These are phyloP conservation scores for Reticulascus tulasneorum DNA, from an alignment of 2,329 filamentous ascomycete species.

Conservation along the genomic window DNA sequence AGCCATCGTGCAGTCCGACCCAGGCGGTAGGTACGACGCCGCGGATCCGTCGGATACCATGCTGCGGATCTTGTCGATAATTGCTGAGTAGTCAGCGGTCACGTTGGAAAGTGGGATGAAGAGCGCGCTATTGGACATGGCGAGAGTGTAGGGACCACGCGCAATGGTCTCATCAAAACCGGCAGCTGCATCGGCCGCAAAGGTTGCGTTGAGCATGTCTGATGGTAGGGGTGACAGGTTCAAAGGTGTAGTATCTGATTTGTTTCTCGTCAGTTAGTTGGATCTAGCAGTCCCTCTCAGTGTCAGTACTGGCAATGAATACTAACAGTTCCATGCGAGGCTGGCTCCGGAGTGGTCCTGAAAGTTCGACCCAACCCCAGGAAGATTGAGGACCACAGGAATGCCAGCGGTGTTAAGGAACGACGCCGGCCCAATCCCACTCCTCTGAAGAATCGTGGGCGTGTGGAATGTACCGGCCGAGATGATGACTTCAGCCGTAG, in stretches of 20 bases:
- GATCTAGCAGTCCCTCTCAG: background rate
- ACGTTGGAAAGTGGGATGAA: too few species aligned
- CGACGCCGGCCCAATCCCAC: constrained; percentile 38
- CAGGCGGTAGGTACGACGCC: constrained; percentile 25
- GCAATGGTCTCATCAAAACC: constrained; percentile 21
- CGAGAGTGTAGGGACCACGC: too few species aligned
- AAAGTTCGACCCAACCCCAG: constrained; percentile 45
- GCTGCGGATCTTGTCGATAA: too few species aligned
- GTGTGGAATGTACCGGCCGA: constrained; percentile 35
- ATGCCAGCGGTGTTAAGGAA: constrained; percentile 34
- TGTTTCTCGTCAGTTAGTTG: too few species aligned
- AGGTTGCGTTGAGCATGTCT: constrained; percentile 30
- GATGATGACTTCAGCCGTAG: constrained; percentile 34
- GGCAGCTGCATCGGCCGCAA: constrained; percentile 23
- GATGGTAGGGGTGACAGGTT: constrained; percentile 22
- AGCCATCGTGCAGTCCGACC: constrained; percentile 27
- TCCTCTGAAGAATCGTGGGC: constrained; percentile 43
- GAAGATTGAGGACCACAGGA: constrained; percentile 36
- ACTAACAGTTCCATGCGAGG: constrained; percentile 17
- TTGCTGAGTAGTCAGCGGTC: too few species aligned
- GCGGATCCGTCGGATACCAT: too few species aligned
- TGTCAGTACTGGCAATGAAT: background rate
- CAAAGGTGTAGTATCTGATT: constrained; percentile 20
- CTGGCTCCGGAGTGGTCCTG: constrained; percentile 33
- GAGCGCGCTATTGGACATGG: too few species aligned